Evolutionary conservation across 169 alveolate species (phyloP).

Genomic region (Eimeria brunetti): DNA sequence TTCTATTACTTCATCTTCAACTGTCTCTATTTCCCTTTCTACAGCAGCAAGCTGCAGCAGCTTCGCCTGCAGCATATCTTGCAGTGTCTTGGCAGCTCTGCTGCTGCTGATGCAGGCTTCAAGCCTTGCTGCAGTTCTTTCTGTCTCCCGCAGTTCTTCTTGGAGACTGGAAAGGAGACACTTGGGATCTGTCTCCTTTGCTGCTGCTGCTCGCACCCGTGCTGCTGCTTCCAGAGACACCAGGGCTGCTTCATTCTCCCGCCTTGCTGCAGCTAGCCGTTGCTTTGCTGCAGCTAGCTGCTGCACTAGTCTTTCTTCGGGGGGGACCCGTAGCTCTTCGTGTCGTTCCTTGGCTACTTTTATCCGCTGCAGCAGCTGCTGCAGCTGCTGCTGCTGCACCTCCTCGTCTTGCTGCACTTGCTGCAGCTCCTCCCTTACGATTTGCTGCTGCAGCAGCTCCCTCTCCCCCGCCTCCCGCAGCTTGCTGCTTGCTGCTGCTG

Average conservation of each 20-base stretch:
- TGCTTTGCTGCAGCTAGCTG: not conserved
- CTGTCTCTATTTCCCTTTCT: not conserved
- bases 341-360: not conserved
- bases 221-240: not conserved
- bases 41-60: not conserved
- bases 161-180: no score
- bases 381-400: not conserved
- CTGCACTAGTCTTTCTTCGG: not conserved
- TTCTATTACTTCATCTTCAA: not conserved
- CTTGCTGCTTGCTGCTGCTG: slow-evolving; percentile 66
- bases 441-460: slow-evolving; percentile 98
- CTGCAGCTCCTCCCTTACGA: slow-evolving; percentile 97
- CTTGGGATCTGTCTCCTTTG: not conserved
- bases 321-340: not conserved
- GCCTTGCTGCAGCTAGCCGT: not conserved
- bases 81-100: not conserved
- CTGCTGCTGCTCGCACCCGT: not conserved
- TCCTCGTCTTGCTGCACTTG: slow-evolving; percentile 79
- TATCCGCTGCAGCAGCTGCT: not conserved
- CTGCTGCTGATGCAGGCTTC: not conserved
- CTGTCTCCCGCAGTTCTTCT: not conserved
- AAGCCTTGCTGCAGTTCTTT: no score
- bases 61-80: not conserved
- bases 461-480: slow-evolving; percentile 92
- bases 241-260: not conserved